phyloP scores from a whole-genome alignment of 2,329 filamentous ascomycete genomes.

The Botryotinia globosa region DNA sequence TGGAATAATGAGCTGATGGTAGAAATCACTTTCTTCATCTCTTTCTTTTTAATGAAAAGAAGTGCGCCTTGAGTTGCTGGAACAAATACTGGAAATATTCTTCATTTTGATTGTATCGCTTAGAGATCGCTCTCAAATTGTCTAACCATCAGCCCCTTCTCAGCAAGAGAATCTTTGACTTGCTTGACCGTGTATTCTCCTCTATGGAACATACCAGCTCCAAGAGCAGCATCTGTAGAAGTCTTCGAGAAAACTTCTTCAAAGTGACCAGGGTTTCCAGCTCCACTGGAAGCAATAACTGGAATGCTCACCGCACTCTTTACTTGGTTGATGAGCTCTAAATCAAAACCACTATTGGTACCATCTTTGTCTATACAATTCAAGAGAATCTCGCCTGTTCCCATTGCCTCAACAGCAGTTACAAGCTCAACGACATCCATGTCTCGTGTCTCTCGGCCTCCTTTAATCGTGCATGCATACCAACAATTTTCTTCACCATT shows the following conservation, averaged over 20 bases:
- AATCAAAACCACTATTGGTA: slow-evolving; percentile 89
- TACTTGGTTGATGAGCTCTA: slow-evolving; percentile 85
- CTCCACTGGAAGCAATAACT: slow-evolving; percentile 91
- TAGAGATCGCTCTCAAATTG: slow-evolving; percentile 58
- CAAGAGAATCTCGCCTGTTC: slow-evolving; percentile 86
- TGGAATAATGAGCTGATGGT: neutral
- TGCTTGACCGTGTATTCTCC: slow-evolving; percentile 92
- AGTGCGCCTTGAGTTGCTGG: too few relatives aligned
- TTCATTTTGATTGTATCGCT: neutral
- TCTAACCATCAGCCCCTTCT: slow-evolving; percentile 73
- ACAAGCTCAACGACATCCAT: slow-evolving; percentile 87
- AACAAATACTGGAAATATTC: neutral
- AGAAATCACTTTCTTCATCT: neutral
- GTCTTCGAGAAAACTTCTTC: slow-evolving; percentile 85
- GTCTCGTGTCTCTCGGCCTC: slow-evolving; percentile 89
- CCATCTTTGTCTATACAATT: slow-evolving; percentile 99
- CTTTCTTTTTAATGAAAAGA: neutral
- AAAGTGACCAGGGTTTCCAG: slow-evolving; percentile 85
- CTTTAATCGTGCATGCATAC: slow-evolving; percentile 98
- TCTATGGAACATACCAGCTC: slow-evolving; percentile 96
- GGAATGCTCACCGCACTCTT: slow-evolving; percentile 86
- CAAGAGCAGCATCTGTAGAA: slow-evolving; percentile 84
- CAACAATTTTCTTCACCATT: slow-evolving; percentile 81
- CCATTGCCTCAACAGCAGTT: slow-evolving; percentile 91
- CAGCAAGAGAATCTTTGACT: slow-evolving; percentile 79